phyloP scores from a whole-genome alignment of 2,329 filamentous ascomycete species.

The Madurella fahalii region DNA sequence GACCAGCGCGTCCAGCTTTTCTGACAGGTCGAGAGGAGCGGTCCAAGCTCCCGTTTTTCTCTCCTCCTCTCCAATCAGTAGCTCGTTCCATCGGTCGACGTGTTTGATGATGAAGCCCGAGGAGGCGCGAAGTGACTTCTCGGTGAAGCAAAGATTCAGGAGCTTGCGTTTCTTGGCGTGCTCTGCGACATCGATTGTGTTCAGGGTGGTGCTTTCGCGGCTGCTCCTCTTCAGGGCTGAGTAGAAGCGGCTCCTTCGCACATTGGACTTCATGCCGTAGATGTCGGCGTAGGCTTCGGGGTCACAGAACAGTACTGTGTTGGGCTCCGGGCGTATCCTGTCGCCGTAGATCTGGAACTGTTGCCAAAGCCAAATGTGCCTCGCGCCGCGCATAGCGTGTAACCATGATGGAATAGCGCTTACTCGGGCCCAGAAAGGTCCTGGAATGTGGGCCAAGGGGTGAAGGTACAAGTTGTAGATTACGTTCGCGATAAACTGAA shows the following conservation, averaged over 20 bases:
- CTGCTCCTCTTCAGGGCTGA: background rate
- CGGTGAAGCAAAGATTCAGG: slow-evolving; percentile 24
- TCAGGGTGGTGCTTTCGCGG: background rate
- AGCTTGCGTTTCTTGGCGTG: slow-evolving; percentile 19
- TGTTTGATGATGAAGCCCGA: slow-evolving; percentile 21
- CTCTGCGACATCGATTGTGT: background rate
- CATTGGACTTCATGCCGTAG: slow-evolving; percentile 3
- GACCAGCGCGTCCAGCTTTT: background rate
- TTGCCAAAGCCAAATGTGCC: slow-evolving; percentile 1
- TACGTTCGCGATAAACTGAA: background rate
- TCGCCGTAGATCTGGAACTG: slow-evolving; percentile 2
- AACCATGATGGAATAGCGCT: background rate
- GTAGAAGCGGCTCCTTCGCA: background rate
- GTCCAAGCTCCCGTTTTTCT: slow-evolving; percentile 15
- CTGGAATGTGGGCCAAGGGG: background rate
- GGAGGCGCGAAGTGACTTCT: slow-evolving; percentile 20
- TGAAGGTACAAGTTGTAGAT: slow-evolving; percentile 1
- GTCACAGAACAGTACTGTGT: background rate
- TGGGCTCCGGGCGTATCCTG: background rate
- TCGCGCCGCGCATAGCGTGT: background rate
- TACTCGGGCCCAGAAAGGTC: background rate
- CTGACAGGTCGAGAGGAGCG: slow-evolving; percentile 2
- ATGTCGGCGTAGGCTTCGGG: background rate
- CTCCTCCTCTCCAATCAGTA: slow-evolving; percentile 10
- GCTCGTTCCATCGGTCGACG: slow-evolving; percentile 25